A percentile compares a stretch with the other conserved stretches of the same genome.
Evolutionary conservation across 179 eudicot genomes (phyloP).

Genomic region (Beta lomatogona): DNA sequence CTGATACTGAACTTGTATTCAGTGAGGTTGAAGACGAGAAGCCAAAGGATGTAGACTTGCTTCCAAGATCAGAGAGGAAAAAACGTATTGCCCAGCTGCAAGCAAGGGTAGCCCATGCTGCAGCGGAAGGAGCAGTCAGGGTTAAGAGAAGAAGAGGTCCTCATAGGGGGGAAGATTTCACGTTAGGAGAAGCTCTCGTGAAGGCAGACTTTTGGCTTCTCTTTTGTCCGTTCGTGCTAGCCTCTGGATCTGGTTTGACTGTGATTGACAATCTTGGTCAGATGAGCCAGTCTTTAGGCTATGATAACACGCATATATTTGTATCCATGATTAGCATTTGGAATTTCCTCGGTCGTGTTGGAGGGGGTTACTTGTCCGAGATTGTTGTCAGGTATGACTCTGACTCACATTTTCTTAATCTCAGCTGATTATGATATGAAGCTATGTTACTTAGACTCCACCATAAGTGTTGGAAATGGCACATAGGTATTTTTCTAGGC

Average conservation of each 20-base stretch:
- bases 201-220: slow-evolving; percentile 66
- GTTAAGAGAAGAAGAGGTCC: slow-evolving; percentile 58
- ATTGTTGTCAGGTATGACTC: slow-evolving; percentile 46
- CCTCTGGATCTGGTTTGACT: slow-evolving; percentile 62
- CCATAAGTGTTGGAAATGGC: neutral
- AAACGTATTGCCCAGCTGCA: slow-evolving; percentile 53
- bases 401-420: neutral
- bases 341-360: slow-evolving; percentile 67
- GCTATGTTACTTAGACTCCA: slow-evolving; percentile 1
- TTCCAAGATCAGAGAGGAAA: slow-evolving; percentile 52
- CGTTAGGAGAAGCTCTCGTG: slow-evolving; percentile 54
- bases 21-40: slow-evolving; percentile 65
- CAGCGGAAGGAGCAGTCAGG: slow-evolving; percentile 61
- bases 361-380: slow-evolving; percentile 63
- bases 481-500: neutral
- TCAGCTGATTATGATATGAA: neutral
- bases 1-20: slow-evolving; percentile 44
- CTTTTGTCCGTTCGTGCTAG: slow-evolving; percentile 47
- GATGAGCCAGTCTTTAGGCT: slow-evolving; percentile 62
- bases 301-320: slow-evolving; percentile 50
- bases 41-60: slow-evolving; percentile 41
- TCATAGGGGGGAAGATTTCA: slow-evolving; percentile 61
- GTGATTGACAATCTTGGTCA: slow-evolving; percentile 65
- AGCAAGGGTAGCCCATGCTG: slow-evolving; percentile 52
- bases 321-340: slow-evolving; percentile 67